Evolutionary conservation across 2,329 filamentous ascomycete genomes (phyloP), one percentile per base, ranked within the genome.

Genomic region (Claviceps spartinae): DNA sequence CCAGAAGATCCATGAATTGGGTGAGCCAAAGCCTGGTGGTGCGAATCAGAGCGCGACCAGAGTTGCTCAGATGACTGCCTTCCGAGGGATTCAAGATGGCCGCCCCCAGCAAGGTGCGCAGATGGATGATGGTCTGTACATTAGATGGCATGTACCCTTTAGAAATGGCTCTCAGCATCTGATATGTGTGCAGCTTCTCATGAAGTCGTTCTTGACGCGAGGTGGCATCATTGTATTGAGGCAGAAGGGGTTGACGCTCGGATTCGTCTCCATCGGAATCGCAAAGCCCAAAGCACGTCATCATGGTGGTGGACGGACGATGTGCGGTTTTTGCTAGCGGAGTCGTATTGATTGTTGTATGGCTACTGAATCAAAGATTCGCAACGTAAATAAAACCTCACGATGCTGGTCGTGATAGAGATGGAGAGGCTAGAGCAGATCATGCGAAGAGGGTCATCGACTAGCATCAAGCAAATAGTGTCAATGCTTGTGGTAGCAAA

Each of bases 101-200:
- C 37, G 86, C 82, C 4, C 86, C 81, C 8, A 95, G 74, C 1
- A 96, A 69, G 2, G 84, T 87, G 58, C 88, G 82, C 2, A 97
- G 72, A 58, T 94, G 89, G 64, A 83, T 73, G 60, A 93, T 85
- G 58, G 78, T 64, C 66, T 97, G 91, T 59, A 93, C 84, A 11
- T 86, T 96, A 5, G 88, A 93, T 47, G 91, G 91, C 85, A 97
- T 90, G 68, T 83, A 96, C 5, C 91, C 91, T 61, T 87, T 80
- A 1, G 79, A 79, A 9, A 96, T 66, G 51, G 91, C 91, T 50
- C 86, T 79, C 30, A 89, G 65, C 85, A 95, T 95, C 73, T 95
- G 88, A 64, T 95, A 96, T 26, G 84, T 84, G 69, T 95, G 91
- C 55, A 97, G 78, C 74, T 95, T 96, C 67, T 91, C 82, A 62